Percentiles rank a stretch among this genome's conserved stretches.
Conservation (phyloP, 805 yeast genomes). For the Zygosaccharomyces rouxii region DNA sequence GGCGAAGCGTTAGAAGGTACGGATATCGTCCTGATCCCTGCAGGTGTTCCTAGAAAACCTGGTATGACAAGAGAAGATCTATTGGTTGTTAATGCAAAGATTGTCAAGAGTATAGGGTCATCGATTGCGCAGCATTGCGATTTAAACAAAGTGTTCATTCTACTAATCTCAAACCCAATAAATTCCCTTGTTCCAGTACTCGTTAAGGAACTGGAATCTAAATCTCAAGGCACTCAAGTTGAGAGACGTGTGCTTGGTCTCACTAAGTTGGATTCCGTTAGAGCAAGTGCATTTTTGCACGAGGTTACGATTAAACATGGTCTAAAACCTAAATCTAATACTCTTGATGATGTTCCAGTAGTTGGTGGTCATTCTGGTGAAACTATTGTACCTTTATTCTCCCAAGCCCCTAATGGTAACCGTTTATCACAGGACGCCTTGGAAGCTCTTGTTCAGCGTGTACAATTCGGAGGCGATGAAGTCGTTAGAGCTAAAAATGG, state of each 20-base stretch:
- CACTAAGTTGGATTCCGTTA: conserved; percentile 80
- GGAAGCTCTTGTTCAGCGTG: conserved; percentile 73
- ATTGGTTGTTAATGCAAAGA: conserved; percentile 78
- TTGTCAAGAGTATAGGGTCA: conserved; percentile 66
- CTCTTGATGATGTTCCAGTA: conserved; percentile 56
- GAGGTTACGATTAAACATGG: conserved; percentile 38
- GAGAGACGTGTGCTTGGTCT: conserved; percentile 80
- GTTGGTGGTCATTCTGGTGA: conserved; percentile 96
- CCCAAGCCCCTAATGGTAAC: conserved; percentile 37
- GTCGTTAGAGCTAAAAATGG: conserved; percentile 95
- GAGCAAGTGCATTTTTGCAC: conserved; percentile 73
- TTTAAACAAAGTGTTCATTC: conserved; percentile 64
- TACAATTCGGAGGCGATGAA: conserved; percentile 96
- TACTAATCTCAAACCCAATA: conserved; percentile 89
- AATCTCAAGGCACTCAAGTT: conserved; percentile 49
- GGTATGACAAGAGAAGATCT: conserved; percentile 92
- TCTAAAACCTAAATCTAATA: conserved; percentile 42
- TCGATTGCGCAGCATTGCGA: conserved; percentile 63
- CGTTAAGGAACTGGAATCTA: conserved; percentile 59
- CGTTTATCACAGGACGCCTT: conserved; percentile 35
- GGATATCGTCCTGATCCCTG: conserved; percentile 47
- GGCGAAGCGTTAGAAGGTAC: conserved; percentile 28
- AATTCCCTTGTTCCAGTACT: conserved; percentile 91
- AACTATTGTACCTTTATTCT: conserved; percentile 82
- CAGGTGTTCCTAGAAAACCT: conserved; percentile 91